Evolutionary conservation across 352 stramenopile species (phyloP).

Genomic region (Pythium brassicae): DNA sequence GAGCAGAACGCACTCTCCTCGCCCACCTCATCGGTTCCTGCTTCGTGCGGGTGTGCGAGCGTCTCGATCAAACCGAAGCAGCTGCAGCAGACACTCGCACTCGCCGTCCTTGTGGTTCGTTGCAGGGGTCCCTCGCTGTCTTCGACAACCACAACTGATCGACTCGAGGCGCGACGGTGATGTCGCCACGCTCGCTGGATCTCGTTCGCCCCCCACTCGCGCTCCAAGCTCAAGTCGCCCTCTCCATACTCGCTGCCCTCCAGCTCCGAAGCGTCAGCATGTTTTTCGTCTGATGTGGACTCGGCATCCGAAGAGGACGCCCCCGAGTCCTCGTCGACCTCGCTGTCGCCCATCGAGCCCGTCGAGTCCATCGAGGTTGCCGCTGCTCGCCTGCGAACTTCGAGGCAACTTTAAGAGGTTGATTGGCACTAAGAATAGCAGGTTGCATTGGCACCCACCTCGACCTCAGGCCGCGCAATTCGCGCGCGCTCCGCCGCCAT

Average conservation of each 20-base stretch:
- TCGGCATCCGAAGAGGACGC: too few relatives aligned
- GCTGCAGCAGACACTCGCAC: constrained; percentile 25
- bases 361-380: not conserved
- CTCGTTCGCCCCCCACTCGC: constrained; percentile 7
- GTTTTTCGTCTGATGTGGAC: too few relatives aligned
- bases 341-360: not conserved
- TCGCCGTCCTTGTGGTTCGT: not conserved
- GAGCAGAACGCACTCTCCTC: constrained; percentile 24
- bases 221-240: constrained; percentile 1
- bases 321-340: not conserved
- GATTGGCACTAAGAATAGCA: too few relatives aligned
- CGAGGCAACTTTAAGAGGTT: too few relatives aligned
- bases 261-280: too few relatives aligned
- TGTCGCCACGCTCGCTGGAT: constrained; percentile 14
- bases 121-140: not conserved
- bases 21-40: not conserved
- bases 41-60: not conserved
- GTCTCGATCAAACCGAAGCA: constrained; percentile 31
- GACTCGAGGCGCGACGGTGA: not conserved
- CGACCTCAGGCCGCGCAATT: too few relatives aligned
- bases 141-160: not conserved
- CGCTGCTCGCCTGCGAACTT: too few relatives aligned
- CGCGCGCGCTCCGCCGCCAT: too few relatives aligned
- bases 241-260: not conserved
- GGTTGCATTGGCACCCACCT: too few relatives aligned